Evolutionary conservation across 2,329 filamentous ascomycete genomes (phyloP), one percentile per base, ranked within the genome.

Genomic region (Graphiopsis chlorocephala): DNA sequence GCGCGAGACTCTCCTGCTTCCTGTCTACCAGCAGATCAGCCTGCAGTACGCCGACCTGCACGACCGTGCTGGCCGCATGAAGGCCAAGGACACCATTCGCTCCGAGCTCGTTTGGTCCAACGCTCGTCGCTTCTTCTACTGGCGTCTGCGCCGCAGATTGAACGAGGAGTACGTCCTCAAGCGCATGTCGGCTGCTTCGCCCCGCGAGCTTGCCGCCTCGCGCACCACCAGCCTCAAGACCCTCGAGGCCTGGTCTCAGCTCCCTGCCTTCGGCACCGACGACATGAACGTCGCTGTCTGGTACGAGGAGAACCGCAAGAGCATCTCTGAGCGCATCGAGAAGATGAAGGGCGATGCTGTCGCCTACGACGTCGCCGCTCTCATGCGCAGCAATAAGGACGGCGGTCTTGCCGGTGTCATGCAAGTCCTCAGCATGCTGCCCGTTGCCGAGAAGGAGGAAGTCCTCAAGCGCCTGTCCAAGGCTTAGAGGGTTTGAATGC

Each of bases 151-250:
- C 79, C 91, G 95, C 77, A 88, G 95, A 81, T 85, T 99, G 76
- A 98, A 96, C 80, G 95, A 99, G 82, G 95, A 99, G 82, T 92
- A 96, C 79, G 92, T 99, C 72, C 85, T 99, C 78, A 95, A 93
- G 82, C 92, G 92, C 80, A 92, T 99, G 86, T 83, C 80, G 1
- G 71, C 76, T 45, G 75, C 79, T 7, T 77, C 80, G 72, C 78
- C 82, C 38, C 78, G 78, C 75, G 70, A 77, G 75, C 69, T 83
- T 66, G 66, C 81, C 68, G 69, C 78, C 74, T 69, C 76, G 75
- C 68, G 73, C 64, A 69, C 70, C 63, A 72, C 73, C 58, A 88
- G 93, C 79, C 82, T 97, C 64, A 85, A 87, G 73, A 86, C 89
- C 68, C 86, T 99, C 55, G 87, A 89, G 78, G 90, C 92, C 45